phyloP scores from a whole-genome alignment of 257 asterid species.

The Coffea canephora region DNA sequence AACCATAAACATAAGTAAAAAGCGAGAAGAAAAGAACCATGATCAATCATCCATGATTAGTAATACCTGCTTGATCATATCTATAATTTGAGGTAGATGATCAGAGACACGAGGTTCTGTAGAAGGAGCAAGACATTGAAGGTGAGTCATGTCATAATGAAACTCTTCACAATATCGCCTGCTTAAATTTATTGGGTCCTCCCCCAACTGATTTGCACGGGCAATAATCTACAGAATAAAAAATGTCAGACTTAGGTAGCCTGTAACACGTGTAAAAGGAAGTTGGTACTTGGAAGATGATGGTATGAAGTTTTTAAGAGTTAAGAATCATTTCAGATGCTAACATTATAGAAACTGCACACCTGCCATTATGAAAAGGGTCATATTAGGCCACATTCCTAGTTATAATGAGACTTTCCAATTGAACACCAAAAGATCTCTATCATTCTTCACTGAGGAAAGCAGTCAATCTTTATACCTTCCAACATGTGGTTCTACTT shows the following conservation, averaged over 20 bases:
- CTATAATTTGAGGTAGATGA: conserved; percentile 77
- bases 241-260: conserved; percentile 63
- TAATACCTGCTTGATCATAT: conserved; percentile 79
- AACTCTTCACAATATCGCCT: conserved; percentile 85
- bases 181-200: conserved; percentile 83
- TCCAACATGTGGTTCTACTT: not conserved
- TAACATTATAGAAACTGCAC: not conserved
- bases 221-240: conserved; percentile 84
- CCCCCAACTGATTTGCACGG: conserved; percentile 81
- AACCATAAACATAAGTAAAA: not conserved
- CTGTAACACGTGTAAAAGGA: conserved; percentile 44
- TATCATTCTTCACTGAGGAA: not conserved
- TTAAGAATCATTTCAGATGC: conserved; percentile 4
- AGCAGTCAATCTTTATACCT: not conserved
- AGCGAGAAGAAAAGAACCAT: conserved; percentile 1
- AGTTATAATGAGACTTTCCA: not conserved
- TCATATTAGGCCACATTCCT: not conserved
- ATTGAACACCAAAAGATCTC: not conserved
- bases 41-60: conserved; percentile 2
- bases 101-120: conserved; percentile 96
- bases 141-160: conserved; percentile 71
- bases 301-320: not conserved
- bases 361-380: not conserved
- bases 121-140: conserved; percentile 85
- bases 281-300: conserved; percentile 34